A percentile compares a stretch with the other conserved stretches of the same genome.
These are phyloP conservation scores for Aspergillus latus DNA, from an alignment of 2,329 filamentous ascomycete genomes.

Conservation along the genomic window DNA sequence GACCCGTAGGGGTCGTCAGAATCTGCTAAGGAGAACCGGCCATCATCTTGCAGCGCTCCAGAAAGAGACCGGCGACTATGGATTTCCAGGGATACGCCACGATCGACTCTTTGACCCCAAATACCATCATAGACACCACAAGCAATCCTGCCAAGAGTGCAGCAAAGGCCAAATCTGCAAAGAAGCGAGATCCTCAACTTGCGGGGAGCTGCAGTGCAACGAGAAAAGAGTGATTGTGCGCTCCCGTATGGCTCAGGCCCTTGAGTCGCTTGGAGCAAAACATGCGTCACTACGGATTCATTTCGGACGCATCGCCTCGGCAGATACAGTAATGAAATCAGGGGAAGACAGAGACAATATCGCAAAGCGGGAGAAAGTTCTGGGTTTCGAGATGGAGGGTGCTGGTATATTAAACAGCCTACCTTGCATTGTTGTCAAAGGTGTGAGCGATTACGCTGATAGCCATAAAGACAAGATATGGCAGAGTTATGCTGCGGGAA, in stretches of 20 bases:
- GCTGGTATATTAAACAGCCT: slow-evolving; percentile 17
- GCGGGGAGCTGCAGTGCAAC: background rate
- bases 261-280: background rate
- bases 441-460: slow-evolving; percentile 24
- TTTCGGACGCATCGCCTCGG: slow-evolving; percentile 12
- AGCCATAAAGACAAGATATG: slow-evolving; percentile 21
- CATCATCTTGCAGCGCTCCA: background rate
- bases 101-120: slow-evolving; percentile 6
- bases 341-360: slow-evolving; percentile 7
- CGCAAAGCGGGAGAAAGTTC: background rate
- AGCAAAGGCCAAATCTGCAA: background rate
- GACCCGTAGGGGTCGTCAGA: background rate
- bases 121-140: background rate
- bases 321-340: slow-evolving; percentile 13
- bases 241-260: too few relatives aligned
- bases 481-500: slow-evolving; percentile 21
- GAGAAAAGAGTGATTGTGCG: background rate
- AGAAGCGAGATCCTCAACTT: background rate
- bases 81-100: background rate
- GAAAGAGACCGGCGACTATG: background rate
- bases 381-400: slow-evolving; percentile 23
- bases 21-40: background rate
- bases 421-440: slow-evolving; percentile 20
- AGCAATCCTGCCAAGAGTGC: background rate
- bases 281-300: background rate